phyloP scores from a whole-genome alignment of 805 yeast species.

The Grigorovia humatica region DNA sequence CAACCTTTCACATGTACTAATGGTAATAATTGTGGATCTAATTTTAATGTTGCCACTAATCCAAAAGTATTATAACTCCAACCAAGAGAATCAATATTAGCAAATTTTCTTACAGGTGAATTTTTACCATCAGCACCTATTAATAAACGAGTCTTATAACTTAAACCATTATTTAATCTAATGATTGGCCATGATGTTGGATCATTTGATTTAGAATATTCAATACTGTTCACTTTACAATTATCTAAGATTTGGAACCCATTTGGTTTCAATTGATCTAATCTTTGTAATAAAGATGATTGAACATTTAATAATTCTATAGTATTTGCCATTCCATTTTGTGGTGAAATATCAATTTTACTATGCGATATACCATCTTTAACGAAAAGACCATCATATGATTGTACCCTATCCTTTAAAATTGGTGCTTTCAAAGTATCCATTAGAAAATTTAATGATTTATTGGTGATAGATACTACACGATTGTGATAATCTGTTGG shows the following conservation, averaged over 20 bases:
- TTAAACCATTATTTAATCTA: slow-evolving; percentile 52
- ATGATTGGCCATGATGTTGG: slow-evolving; percentile 67
- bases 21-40: slow-evolving; percentile 56
- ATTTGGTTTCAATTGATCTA: slow-evolving; percentile 30
- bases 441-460: slow-evolving; percentile 53
- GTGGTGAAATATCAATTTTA: slow-evolving; percentile 45
- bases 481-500: slow-evolving; percentile 58
- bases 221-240: slow-evolving; percentile 55
- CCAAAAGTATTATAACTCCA: slow-evolving; percentile 88
- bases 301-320: slow-evolving; percentile 81
- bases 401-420: slow-evolving; percentile 62
- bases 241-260: slow-evolving; percentile 45
- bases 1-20: slow-evolving; percentile 69
- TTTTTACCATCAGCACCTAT: slow-evolving; percentile 95
- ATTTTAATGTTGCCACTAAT: slow-evolving; percentile 78
- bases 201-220: slow-evolving; percentile 24
- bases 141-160: slow-evolving; percentile 57
- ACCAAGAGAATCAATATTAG: slow-evolving; percentile 78
- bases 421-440: slow-evolving; percentile 69
- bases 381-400: slow-evolving; percentile 72
- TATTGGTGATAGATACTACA: slow-evolving; percentile 79
- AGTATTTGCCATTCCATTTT: slow-evolving; percentile 64
- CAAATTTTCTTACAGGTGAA: slow-evolving; percentile 79
- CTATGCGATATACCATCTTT: slow-evolving; percentile 76
- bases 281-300: slow-evolving; percentile 49